Conservation (phyloP, 2,329 filamentous ascomycete species). For the Apiospora sp. region DNA sequence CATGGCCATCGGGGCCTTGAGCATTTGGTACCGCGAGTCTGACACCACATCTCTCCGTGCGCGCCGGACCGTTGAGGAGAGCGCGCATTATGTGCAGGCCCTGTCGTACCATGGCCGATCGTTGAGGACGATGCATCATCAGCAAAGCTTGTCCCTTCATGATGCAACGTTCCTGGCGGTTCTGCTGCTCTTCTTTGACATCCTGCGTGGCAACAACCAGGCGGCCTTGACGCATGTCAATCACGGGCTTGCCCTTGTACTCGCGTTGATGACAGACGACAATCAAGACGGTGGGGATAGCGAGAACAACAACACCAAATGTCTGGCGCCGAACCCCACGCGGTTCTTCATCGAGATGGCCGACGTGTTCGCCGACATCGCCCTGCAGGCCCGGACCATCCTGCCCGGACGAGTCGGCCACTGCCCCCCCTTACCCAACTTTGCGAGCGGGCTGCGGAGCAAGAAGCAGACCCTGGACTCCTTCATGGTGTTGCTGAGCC, state of each 20-base stretch:
- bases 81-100: constrained; percentile 43
- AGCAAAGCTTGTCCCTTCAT: constrained; percentile 36
- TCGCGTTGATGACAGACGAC: constrained; percentile 41
- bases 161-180: constrained; percentile 44
- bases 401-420: constrained; percentile 34
- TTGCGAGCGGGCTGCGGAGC: constrained; percentile 32
- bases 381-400: constrained; percentile 35
- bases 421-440: constrained; percentile 36
- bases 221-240: constrained; percentile 47
- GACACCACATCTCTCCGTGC: constrained; percentile 24
- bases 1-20: constrained; percentile 43
- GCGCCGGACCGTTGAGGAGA: constrained; percentile 21
- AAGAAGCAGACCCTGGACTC: constrained; percentile 38
- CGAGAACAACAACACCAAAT: constrained; percentile 21
- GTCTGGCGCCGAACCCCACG: constrained; percentile 36
- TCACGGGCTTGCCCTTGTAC: constrained; percentile 44
- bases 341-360: constrained; percentile 37
- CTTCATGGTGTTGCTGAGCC: constrained; percentile 36
- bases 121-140: constrained; percentile 41
- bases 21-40: constrained; percentile 35
- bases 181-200: constrained; percentile 44
- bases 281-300: constrained; percentile 32
- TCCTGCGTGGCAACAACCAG: constrained; percentile 40
- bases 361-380: constrained; percentile 35
- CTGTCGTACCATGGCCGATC: constrained; percentile 46